These are phyloP conservation scores for Eimeria tenella DNA, from an alignment of 169 alveolate genomes.

Conservation along the genomic window DNA sequence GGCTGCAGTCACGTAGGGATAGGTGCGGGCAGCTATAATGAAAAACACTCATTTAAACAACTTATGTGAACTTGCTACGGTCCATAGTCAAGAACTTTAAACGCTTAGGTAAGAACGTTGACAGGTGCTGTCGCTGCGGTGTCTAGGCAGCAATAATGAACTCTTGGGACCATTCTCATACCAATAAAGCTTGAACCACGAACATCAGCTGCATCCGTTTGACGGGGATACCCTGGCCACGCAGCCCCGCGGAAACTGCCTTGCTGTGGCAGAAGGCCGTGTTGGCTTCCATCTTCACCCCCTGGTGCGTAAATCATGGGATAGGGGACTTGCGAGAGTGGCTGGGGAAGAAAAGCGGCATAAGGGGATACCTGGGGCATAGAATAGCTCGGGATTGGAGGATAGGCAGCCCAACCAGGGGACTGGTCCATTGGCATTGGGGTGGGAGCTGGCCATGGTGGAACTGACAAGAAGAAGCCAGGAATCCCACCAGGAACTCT, in stretches of 20 bases:
- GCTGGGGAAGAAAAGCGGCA: constrained; percentile 46
- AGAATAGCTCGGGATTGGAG: background rate
- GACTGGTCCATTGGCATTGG: constrained; percentile 65
- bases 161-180: background rate
- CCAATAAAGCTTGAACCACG: background rate
- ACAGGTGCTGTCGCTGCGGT: background rate
- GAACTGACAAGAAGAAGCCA: constrained; percentile 59
- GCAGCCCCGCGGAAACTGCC: background rate
- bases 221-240: constrained; percentile 52
- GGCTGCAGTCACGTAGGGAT: background rate
- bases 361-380: constrained; percentile 56
- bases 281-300: background rate
- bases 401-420: constrained; percentile 21
- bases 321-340: constrained; percentile 22
- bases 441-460: constrained; percentile 72
- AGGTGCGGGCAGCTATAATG: background rate
- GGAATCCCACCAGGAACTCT: constrained; percentile 69
- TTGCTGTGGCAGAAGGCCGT: constrained; percentile 15
- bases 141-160: background rate
- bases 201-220: constrained; percentile 23
- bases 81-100: too few relatives aligned
- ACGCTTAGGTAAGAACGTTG: background rate
- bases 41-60: background rate
- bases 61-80: too few relatives aligned
- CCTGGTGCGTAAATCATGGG: constrained; percentile 43